Base-by-base conservation (phyloP, 2,329 filamentous ascomycete genomes). In the Cladosporium oxysporum region DNA sequence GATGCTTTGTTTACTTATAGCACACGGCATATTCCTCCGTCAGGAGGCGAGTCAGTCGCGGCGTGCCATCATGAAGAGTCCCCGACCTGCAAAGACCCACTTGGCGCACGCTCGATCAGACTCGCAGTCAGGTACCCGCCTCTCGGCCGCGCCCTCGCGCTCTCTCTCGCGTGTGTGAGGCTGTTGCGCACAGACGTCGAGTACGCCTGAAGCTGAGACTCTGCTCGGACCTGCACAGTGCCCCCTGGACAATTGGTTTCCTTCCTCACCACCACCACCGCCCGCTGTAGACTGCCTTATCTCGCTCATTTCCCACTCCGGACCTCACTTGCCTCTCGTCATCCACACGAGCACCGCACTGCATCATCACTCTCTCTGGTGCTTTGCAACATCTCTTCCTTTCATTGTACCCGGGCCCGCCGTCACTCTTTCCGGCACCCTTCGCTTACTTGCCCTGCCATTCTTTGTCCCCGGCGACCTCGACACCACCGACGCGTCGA, bases 361-460 rank as follows among this genome's bases (percentile, higher is more conserved):
- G 70, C 71, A 71, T 71, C 72, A 73, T 70, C 73, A 74, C 70
- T 75, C 73, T 67, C 73, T 75, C 68, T 74, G 73, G 70, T 72
- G 73, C 70, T 71, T 70, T 68, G 66, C 66, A 41, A 35, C 62
- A 66, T 63, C 66, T 67, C 69, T 72, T 69, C 70, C 70, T 71
- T 69, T 65, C 59, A 59, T 69, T 66, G 67, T 68, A 64, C 67
- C 68, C 66, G 68, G 67, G 59, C 59, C 63, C 64, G 69, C 71
- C 70, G 68, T 73, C 71, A 71, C 72, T 74, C 72, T 69, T 75
- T 73, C 68, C 73, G 71, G 72, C 74, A 64, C 69, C 69, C 69
- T 69, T 67, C 69, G 67, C 64, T 68, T 73, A 69, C 58, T 72
- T 74, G 52, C 67, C 67, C 65, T 66, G 44, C 33, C 41, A 69